Evolutionary conservation across 2,329 filamentous ascomycete species (phyloP).

Genomic region (Neospermospora avenae): DNA sequence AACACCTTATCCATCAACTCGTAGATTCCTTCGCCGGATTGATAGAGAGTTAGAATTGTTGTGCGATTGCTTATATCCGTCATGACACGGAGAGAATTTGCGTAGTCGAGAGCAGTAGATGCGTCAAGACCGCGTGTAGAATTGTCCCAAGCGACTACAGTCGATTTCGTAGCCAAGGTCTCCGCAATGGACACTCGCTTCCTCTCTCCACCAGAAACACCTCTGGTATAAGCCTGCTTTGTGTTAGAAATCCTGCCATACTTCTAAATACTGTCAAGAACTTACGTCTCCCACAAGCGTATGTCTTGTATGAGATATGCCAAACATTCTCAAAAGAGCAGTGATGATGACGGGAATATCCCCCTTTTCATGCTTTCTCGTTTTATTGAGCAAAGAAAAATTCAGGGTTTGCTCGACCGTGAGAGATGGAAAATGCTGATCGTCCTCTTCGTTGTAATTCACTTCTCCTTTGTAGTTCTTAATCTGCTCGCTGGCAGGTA

Average conservation of each 20-base stretch:
- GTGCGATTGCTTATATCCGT: constrained; percentile 72
- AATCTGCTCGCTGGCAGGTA: constrained; percentile 63
- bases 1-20: constrained; percentile 76
- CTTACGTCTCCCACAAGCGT: constrained; percentile 67
- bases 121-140: constrained; percentile 74
- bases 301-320: constrained; percentile 70
- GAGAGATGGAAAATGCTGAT: constrained; percentile 69
- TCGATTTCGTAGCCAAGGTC: constrained; percentile 68
- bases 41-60: constrained; percentile 65
- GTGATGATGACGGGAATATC: constrained; percentile 68
- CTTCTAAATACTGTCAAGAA: constrained; percentile 37
- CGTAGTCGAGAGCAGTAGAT: constrained; percentile 74
- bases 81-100: constrained; percentile 66
- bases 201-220: constrained; percentile 75
- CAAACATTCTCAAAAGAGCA: constrained; percentile 73
- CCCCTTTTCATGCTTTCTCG: constrained; percentile 59
- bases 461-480: constrained; percentile 69
- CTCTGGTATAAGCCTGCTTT: constrained; percentile 49
- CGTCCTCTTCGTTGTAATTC: constrained; percentile 75
- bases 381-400: constrained; percentile 74
- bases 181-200: constrained; percentile 79
- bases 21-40: constrained; percentile 67
- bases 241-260: not conserved
- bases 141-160: constrained; percentile 77
- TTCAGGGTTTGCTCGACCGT: constrained; percentile 76